Conservation (phyloP, 768 basidiomycete genomes). For the Inosperma sp. region DNA sequence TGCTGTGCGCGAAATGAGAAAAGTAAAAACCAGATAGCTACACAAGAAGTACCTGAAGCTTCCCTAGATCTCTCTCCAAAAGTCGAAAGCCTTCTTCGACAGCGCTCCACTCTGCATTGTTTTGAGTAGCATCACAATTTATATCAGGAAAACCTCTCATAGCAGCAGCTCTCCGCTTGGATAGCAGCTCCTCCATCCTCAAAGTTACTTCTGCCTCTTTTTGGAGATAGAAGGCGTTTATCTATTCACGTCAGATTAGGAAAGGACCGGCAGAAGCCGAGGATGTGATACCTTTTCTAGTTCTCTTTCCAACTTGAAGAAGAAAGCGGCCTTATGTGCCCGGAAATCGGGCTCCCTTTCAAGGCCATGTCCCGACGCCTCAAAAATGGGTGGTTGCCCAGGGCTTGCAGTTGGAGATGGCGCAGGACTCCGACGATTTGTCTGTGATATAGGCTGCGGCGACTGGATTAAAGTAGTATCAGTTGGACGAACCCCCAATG, state of each 20-base stretch:
- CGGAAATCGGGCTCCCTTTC: constrained; percentile 83
- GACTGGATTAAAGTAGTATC: constrained; percentile 29
- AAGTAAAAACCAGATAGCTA: neutral
- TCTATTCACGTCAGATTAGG: constrained; percentile 45
- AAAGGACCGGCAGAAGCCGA: constrained; percentile 6
- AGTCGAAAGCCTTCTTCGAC: constrained; percentile 95
- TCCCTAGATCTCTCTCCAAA: constrained; percentile 89
- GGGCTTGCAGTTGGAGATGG: constrained; percentile 38
- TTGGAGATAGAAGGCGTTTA: constrained; percentile 96
- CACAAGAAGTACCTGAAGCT: constrained; percentile 69
- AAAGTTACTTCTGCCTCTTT: constrained; percentile 94
- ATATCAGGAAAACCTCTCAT: constrained; percentile 67
- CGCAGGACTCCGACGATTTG: constrained; percentile 29
- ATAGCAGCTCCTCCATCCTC: constrained; percentile 87
- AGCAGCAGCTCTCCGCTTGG: constrained; percentile 85
- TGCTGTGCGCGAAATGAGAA: constrained; percentile 53
- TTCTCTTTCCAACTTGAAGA: constrained; percentile 97
- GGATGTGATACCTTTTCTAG: constrained; percentile 74
- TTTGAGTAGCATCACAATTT: constrained; percentile 51
- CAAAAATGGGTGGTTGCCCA: constrained; percentile 53
- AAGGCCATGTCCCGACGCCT: constrained; percentile 58
- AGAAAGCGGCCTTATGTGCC: constrained; percentile 95
- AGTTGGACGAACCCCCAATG: constrained; percentile 72
- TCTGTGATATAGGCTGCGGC: constrained; percentile 30
- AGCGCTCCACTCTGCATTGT: constrained; percentile 89